phyloP scores from a whole-genome alignment of 2,329 filamentous ascomycete genomes.

The Fusarium solani-melongenae region DNA sequence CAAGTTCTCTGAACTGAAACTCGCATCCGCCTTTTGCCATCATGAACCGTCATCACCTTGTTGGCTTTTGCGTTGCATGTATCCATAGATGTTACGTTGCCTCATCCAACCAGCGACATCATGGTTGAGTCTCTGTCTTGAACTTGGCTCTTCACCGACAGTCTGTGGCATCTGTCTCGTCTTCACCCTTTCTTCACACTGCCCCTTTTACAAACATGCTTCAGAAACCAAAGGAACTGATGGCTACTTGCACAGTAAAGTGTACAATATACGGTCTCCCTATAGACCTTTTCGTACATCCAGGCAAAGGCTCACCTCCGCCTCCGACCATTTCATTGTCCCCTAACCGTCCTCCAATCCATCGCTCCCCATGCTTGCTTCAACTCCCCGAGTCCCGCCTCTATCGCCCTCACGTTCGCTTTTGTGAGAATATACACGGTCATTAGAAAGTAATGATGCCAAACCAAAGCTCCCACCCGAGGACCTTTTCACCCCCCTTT shows the following conservation, averaged over 20 bases:
- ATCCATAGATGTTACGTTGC: slow-evolving; percentile 20
- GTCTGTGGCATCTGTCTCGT: slow-evolving; percentile 23
- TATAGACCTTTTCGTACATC: slow-evolving; percentile 23
- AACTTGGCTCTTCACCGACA: slow-evolving; percentile 3
- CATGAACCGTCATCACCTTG: neutral
- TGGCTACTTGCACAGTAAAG: slow-evolving; percentile 42
- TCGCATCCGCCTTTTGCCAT: slow-evolving; percentile 11
- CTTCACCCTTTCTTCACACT: slow-evolving; percentile 1
- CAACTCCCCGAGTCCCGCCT: slow-evolving; percentile 34
- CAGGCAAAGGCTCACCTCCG: slow-evolving; percentile 23
- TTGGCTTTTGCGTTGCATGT: neutral
- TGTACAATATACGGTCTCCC: slow-evolving; percentile 39
- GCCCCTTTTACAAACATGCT: slow-evolving; percentile 14
- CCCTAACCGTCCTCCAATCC: slow-evolving; percentile 28
- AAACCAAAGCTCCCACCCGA: slow-evolving; percentile 45
- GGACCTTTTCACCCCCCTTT: slow-evolving; percentile 38
- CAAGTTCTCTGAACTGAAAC: slow-evolving; percentile 13
- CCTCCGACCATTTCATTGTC: slow-evolving; percentile 17
- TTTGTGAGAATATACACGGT: slow-evolving; percentile 46
- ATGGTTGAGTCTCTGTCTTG: neutral
- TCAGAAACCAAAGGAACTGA: slow-evolving; percentile 36
- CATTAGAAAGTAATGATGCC: slow-evolving; percentile 46
- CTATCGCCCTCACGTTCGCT: slow-evolving; percentile 40
- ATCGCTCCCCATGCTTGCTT: slow-evolving; percentile 29
- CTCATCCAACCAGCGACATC: neutral